Conservation (phyloP, 2,329 filamentous ascomycete species). For the Fusarium sp. region DNA sequence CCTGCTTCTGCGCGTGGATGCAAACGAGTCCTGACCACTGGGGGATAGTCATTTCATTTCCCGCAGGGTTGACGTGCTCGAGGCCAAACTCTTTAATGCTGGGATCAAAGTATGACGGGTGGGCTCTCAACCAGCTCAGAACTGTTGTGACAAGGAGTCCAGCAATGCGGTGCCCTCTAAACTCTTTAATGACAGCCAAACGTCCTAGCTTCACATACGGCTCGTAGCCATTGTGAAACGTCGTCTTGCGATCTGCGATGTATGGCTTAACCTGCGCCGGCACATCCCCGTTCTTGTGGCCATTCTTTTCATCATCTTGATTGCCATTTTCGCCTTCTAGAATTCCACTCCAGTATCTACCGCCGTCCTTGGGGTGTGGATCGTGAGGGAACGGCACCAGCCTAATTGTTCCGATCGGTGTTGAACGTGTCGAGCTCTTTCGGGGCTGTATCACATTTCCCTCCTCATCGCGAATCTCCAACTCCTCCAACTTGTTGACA, state of each 20-base stretch:
- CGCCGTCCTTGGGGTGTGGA: constrained; percentile 67
- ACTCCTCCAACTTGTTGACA: constrained; percentile 60
- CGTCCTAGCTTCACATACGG: constrained; percentile 86
- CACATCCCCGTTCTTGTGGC: not conserved
- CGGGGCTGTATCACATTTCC: constrained; percentile 56
- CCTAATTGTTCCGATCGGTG: constrained; percentile 78
- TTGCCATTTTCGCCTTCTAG: constrained; percentile 45
- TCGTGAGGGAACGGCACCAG: constrained; percentile 84
- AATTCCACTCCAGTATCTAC: constrained; percentile 59
- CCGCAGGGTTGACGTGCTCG: constrained; percentile 55
- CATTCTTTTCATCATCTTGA: constrained; percentile 15
- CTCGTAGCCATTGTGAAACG: constrained; percentile 70
- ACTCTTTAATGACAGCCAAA: constrained; percentile 75
- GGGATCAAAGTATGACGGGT: constrained; percentile 68
- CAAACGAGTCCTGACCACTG: constrained; percentile 81
- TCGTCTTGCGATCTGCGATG: constrained; percentile 58
- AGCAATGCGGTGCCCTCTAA: constrained; percentile 73
- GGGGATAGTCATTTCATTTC: constrained; percentile 53
- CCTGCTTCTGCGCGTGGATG: constrained; percentile 79
- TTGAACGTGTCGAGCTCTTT: constrained; percentile 56
- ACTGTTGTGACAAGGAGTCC: constrained; percentile 74
- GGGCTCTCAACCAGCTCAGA: constrained; percentile 72
- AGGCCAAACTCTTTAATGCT: constrained; percentile 58
- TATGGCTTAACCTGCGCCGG: constrained; percentile 29
- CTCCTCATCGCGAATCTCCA: constrained; percentile 57